These are phyloP conservation scores for Penicillium griseofulvum DNA, from an alignment of 2,329 filamentous ascomycete species.

Conservation along the genomic window DNA sequence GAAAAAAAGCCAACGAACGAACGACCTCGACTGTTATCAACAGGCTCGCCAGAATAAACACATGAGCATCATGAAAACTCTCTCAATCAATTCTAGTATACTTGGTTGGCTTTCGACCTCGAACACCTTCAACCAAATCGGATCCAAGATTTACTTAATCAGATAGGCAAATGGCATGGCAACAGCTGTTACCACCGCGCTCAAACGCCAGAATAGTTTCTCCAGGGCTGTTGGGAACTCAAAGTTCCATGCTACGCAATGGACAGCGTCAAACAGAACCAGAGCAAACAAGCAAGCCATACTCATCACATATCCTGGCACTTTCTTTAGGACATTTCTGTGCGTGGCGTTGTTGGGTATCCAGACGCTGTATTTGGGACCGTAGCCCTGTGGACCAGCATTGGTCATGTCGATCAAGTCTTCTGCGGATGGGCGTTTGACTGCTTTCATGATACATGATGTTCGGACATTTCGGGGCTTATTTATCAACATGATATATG, in stretches of 20 bases:
- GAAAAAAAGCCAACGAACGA: not conserved
- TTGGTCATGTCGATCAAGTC: not conserved
- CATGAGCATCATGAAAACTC: not conserved
- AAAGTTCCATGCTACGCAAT: slow-evolving; percentile 1
- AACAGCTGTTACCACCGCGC: not conserved
- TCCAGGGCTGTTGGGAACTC: not conserved
- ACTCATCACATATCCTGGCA: not conserved
- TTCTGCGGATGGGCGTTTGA: not conserved
- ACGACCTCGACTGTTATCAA: not conserved
- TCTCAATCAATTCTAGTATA: not conserved
- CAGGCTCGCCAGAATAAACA: not conserved
- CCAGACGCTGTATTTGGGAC: not conserved
- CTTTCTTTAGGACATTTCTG: not conserved
- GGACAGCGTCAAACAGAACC: not conserved
- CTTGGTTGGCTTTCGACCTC: not conserved
- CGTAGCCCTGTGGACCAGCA: not conserved
- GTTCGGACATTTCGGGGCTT: not conserved
- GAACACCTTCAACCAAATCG: not conserved
- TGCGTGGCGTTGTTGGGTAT: not conserved
- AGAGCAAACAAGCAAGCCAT: not conserved
- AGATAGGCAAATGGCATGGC: not conserved
- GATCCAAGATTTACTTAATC: not conserved
- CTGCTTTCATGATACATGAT: not conserved
- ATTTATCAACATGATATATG: not conserved
- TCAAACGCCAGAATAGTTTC: not conserved